These are phyloP conservation scores for Rhizopogon roseolus DNA, from an alignment of 768 basidiomycete species.

Conservation along the genomic window DNA sequence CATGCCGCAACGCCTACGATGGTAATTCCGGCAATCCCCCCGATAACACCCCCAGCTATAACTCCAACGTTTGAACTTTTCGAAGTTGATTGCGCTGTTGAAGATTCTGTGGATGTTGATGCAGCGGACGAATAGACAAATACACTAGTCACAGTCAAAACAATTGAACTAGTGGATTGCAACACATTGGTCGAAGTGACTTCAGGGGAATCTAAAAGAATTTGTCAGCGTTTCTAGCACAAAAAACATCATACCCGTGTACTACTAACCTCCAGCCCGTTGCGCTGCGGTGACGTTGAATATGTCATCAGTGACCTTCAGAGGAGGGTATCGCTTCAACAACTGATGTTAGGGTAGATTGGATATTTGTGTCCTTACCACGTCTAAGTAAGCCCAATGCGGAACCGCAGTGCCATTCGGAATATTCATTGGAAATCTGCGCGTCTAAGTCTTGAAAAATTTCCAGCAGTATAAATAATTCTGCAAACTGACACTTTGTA, in stretches of 20 bases:
- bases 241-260: too few relatives aligned
- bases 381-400: constrained; percentile 59
- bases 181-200: constrained; percentile 31
- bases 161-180: constrained; percentile 20
- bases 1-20: constrained; percentile 36
- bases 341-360: too few relatives aligned
- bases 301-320: constrained; percentile 20
- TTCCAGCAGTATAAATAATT: not conserved
- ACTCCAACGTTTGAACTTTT: constrained; percentile 38
- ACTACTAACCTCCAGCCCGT: constrained; percentile 18
- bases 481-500: constrained; percentile 13
- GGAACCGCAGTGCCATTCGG: constrained; percentile 49
- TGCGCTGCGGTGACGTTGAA: constrained; percentile 41
- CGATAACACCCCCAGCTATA: constrained; percentile 62
- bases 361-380: constrained; percentile 19
- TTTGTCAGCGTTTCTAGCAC: not conserved
- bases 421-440: constrained; percentile 42
- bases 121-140: too few relatives aligned
- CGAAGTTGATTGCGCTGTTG: constrained; percentile 5
- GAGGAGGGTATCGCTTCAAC: too few relatives aligned
- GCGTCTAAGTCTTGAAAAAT: constrained; percentile 2
- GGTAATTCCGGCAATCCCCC: constrained; percentile 45
- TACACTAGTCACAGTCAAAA: too few relatives aligned
- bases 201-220: constrained; percentile 33
- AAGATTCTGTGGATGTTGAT: too few relatives aligned